Evolutionary conservation across 176 grass and related monocot genomes (phyloP).

Genomic region (Ensete glaucum): DNA sequence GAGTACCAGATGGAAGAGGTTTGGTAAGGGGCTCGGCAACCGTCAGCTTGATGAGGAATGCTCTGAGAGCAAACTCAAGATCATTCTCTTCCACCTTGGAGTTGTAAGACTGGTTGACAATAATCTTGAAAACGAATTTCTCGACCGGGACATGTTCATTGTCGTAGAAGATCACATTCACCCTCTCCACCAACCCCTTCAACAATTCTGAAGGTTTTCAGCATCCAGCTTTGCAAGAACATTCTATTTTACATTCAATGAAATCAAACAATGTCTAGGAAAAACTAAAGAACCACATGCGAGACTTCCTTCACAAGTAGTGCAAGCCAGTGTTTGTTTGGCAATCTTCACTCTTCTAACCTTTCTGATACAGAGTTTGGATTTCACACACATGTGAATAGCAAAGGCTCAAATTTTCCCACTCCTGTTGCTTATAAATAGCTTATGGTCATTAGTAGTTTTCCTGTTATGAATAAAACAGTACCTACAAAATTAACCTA

Average conservation of each 20-base stretch:
- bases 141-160: slow-evolving; percentile 53
- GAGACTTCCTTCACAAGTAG: neutral
- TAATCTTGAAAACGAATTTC: slow-evolving; percentile 86
- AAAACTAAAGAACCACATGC: neutral
- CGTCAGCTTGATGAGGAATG: slow-evolving; percentile 83
- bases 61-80: slow-evolving; percentile 75
- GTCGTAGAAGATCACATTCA: slow-evolving; percentile 70
- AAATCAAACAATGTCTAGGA: no score
- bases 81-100: slow-evolving; percentile 53
- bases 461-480: no score
- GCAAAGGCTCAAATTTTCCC: no score
- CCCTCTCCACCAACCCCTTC: slow-evolving; percentile 73
- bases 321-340: no score
- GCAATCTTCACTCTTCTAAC: no score
- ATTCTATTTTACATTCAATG: no score
- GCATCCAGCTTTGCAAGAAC: neutral
- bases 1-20: slow-evolving; percentile 46
- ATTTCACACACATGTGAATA: no score
- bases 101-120: slow-evolving; percentile 49
- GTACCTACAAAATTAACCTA: no score
- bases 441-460: no score
- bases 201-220: neutral
- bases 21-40: slow-evolving; percentile 47
- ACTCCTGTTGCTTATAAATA: no score
- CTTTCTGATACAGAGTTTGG: no score